Base-by-base conservation (phyloP, 2,329 filamentous ascomycete species). In the Beauveria pseudobassiana region DNA sequence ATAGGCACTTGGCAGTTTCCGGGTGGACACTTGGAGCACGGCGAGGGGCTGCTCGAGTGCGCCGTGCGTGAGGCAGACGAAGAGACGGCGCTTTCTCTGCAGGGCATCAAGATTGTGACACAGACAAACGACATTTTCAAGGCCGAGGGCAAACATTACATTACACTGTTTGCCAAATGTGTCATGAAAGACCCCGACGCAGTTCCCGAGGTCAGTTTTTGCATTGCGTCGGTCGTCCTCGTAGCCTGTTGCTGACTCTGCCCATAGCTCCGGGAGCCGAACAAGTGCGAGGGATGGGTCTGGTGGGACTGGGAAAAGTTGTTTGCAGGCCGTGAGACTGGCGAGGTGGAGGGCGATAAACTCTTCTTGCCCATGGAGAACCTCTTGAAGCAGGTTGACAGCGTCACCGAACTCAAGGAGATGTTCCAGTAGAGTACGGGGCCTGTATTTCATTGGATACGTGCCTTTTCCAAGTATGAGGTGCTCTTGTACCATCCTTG, bases 11-110 rank as follows among this genome's bases (percentile, higher is more conserved):
- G 82, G 74, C 86, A 86, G 55, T 81, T 91, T 16, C 89, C 90
- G 0, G 90, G 90, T 24, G 90, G 90, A 0, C 89, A 93, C 67
- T 80, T 93, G 18, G 90, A 93, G 64, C 82, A 83, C 62, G 82
- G 82, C 64, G 90, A 93, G 70, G 78, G 77, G 1, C 79, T 85
- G 38, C 77, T 84, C 22, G 71, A 73, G 0, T 91, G 89, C 63
- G 88, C 88, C 0, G 79, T 75, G 52, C 81, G 90, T 4, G 90
- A 93, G 72, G 77, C 83, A 0, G 69, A 83, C 0, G 90, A 93
- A 70, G 90, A 93, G 69, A 91, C 89, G 0, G 87, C 82, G 0
- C 77, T 91, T 0, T 67, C 73, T 0, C 77, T 91, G 1, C 75
- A 71, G 1, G 77, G 80, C 7, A 54, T 82, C 42, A 77, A 76